Evolutionary conservation across 495 filamentous ascomycete genomes (phyloP).

Genomic region (Thermochaetoides thermophila): DNA sequence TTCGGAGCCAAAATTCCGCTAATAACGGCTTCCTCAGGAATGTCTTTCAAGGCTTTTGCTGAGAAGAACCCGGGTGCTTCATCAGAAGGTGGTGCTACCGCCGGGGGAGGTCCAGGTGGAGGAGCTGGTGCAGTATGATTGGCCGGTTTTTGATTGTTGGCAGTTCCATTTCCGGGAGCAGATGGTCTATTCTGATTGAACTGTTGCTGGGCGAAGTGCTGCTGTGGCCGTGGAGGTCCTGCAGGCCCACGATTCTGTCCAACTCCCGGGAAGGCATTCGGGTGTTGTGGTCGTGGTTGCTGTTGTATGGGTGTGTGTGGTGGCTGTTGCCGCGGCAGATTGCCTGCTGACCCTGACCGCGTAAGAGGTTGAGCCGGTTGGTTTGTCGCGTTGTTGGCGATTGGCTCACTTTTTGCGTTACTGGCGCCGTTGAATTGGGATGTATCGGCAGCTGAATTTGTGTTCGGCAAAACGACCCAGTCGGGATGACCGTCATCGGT

Average conservation of each 20-base stretch:
- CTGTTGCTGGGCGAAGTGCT: constrained; percentile 13
- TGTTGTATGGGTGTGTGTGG: constrained; percentile 26
- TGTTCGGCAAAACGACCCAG: constrained; percentile 40
- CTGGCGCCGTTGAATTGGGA: no score
- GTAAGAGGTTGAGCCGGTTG: constrained; percentile 19
- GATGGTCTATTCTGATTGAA: constrained; percentile 17
- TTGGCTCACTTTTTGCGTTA: no score
- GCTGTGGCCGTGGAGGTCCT: not conserved
- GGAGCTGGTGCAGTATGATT: constrained; percentile 4
- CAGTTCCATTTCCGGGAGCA: constrained; percentile 14
- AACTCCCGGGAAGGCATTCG: constrained; percentile 8
- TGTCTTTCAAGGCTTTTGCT: constrained; percentile 44
- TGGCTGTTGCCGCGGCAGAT: constrained; percentile 15
- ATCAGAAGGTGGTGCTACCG: no score
- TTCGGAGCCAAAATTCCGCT: constrained; percentile 26
- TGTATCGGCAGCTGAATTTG: no score
- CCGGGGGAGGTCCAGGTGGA: constrained; percentile 2
- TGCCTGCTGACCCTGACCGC: constrained; percentile 12
- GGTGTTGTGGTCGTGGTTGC: constrained; percentile 4
- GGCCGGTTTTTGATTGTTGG: no score
- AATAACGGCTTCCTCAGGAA: constrained; percentile 20
- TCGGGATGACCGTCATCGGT: constrained; percentile 45
- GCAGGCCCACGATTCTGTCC: constrained; percentile 8
- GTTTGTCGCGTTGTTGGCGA: constrained; percentile 17
- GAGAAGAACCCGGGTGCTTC: constrained; percentile 63